Evolutionary conservation across 2,329 filamentous ascomycete genomes (phyloP).

Genomic region (Phaeomoniella chlamydospora): DNA sequence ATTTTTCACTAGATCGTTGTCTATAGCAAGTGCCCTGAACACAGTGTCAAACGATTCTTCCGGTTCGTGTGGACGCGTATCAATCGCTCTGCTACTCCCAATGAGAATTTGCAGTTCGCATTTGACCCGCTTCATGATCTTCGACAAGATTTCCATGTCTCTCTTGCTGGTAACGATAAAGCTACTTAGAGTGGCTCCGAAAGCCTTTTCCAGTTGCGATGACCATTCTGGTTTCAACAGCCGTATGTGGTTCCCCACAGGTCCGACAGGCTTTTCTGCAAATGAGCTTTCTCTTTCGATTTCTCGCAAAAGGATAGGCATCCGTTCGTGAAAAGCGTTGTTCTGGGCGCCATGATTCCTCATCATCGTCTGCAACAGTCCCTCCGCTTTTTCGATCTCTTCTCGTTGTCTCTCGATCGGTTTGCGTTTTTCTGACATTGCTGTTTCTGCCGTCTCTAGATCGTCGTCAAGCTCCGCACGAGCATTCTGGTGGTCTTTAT

Average conservation of each 20-base stretch:
- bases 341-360: slow-evolving; percentile 44
- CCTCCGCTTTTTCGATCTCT: slow-evolving; percentile 41
- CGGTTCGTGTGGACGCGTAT: slow-evolving; percentile 59
- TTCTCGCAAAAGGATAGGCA: slow-evolving; percentile 49
- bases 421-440: slow-evolving; percentile 10
- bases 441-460: slow-evolving; percentile 18
- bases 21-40: slow-evolving; percentile 63
- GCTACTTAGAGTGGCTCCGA: slow-evolving; percentile 55
- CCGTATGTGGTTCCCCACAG: slow-evolving; percentile 64
- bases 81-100: slow-evolving; percentile 36
- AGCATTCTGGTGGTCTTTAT: slow-evolving; percentile 25
- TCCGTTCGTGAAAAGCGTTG: slow-evolving; percentile 42
- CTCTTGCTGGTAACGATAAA: slow-evolving; percentile 70
- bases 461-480: slow-evolving; percentile 19
- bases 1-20: slow-evolving; percentile 62
- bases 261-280: slow-evolving; percentile 60
- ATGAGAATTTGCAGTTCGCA: slow-evolving; percentile 50
- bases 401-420: slow-evolving; percentile 28
- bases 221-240: slow-evolving; percentile 73
- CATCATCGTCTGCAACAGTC: slow-evolving; percentile 35
- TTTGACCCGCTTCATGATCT: slow-evolving; percentile 47
- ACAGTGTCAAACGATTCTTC: slow-evolving; percentile 60
- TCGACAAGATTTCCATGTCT: slow-evolving; percentile 56
- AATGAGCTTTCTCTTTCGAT: slow-evolving; percentile 61
- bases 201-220: slow-evolving; percentile 60